Conservation (phyloP, 805 yeast genomes). For the Brettanomyces bruxellensis region DNA sequence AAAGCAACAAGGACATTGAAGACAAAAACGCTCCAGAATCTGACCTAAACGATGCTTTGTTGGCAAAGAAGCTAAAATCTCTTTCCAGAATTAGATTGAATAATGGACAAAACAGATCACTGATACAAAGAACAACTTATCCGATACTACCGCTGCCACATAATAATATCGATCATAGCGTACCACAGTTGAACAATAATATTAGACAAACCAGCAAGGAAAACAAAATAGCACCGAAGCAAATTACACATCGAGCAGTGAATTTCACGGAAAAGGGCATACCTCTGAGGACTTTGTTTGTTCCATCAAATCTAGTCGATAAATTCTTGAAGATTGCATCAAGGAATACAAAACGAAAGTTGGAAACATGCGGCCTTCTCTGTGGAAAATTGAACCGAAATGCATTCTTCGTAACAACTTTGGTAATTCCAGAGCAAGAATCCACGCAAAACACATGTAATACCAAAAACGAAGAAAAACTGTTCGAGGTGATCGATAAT, state of each 20-base stretch:
- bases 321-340: conserved; percentile 38
- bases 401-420: conserved; percentile 54
- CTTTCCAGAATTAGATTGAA: not conserved
- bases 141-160: no score
- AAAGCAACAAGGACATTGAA: no score
- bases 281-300: conserved; percentile 41
- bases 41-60: not conserved
- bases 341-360: conserved; percentile 37
- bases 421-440: conserved; percentile 55
- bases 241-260: conserved; percentile 28
- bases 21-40: no score
- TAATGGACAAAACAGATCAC: no score
- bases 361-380: conserved; percentile 61
- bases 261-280: conserved; percentile 35
- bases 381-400: conserved; percentile 54
- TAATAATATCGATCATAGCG: no score
- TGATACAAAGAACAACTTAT: no score
- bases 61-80: not conserved
- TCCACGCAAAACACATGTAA: conserved; percentile 55
- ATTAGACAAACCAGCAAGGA: no score
- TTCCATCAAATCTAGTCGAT: conserved; percentile 36
- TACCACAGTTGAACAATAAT: no score
- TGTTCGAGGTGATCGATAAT: conserved; percentile 47
- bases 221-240: not conserved
- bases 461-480: conserved; percentile 49